Conservation (phyloP, 768 basidiomycete species). For the Auricularia sp. region DNA sequence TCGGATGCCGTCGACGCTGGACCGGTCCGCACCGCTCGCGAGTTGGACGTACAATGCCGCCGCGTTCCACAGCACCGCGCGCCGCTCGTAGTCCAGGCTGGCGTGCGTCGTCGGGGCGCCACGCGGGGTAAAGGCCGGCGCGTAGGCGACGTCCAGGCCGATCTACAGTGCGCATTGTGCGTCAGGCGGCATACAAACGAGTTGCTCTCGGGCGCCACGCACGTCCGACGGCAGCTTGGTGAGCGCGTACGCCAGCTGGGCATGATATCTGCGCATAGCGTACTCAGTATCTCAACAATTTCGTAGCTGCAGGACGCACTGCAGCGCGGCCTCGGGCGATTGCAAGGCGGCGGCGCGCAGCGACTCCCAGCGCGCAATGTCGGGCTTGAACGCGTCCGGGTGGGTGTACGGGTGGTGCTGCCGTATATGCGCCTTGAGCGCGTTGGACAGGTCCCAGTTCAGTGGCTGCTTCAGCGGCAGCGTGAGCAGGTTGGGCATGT, state of each 20-base stretch:
- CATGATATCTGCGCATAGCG: constrained; percentile 60
- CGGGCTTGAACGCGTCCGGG: constrained; percentile 74
- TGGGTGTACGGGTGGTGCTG: constrained; percentile 54
- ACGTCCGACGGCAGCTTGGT: constrained; percentile 80
- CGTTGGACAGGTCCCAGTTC: constrained; percentile 39
- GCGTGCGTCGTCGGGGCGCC: constrained; percentile 50
- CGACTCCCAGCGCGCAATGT: constrained; percentile 60
- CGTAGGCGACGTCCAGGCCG: constrained; percentile 60
- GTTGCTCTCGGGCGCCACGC: constrained; percentile 19
- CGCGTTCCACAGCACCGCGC: constrained; percentile 73
- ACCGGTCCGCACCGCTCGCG: constrained; percentile 60
- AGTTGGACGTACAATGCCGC: constrained; percentile 79
- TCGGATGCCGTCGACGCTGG: constrained; percentile 58
- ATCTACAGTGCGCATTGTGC: constrained; percentile 35
- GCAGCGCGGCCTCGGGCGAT: not conserved
- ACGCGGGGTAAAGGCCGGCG: constrained; percentile 53
- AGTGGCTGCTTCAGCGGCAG: constrained; percentile 69
- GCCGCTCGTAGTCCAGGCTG: constrained; percentile 76
- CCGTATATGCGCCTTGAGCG: constrained; percentile 58
- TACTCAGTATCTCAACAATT: too few species aligned
- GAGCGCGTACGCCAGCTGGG: constrained; percentile 73
- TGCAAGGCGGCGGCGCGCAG: constrained; percentile 50
- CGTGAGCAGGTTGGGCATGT: constrained; percentile 68
- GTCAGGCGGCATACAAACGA: not conserved
- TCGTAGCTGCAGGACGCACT: not conserved